phyloP scores from a whole-genome alignment of 257 asterid species.

The Linaria vulgaris region DNA sequence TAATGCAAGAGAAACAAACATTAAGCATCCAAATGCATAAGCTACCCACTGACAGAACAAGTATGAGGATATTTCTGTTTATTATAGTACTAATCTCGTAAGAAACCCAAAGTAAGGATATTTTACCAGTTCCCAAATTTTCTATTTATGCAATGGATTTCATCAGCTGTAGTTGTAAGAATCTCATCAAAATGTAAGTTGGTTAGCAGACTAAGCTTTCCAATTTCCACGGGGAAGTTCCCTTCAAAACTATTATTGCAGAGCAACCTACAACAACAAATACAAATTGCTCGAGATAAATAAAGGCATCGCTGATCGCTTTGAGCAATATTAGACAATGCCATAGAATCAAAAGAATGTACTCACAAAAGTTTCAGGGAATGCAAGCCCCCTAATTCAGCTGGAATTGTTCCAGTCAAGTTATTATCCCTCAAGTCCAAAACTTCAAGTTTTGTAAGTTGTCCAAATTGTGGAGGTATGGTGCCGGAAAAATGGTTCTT shows the following conservation, averaged over 20 bases:
- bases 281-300: not conserved
- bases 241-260: conserved; percentile 72
- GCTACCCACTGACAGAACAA: no score
- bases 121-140: conserved; percentile 75
- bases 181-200: conserved; percentile 56
- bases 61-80: no score
- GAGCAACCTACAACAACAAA: conserved; percentile 57
- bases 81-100: no score
- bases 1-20: no score
- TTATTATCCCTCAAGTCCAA: conserved; percentile 77
- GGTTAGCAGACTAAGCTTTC: conserved; percentile 55
- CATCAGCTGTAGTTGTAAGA: conserved; percentile 46
- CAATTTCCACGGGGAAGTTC: conserved; percentile 64
- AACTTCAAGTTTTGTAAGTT: conserved; percentile 58
- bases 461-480: conserved; percentile 68
- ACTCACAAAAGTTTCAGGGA: conserved; percentile 26
- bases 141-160: conserved; percentile 60
- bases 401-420: conserved; percentile 71
- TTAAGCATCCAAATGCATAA: no score
- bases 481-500: conserved; percentile 65
- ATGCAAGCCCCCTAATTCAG: conserved; percentile 58
- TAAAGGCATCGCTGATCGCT: conserved; percentile 13
- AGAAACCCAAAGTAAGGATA: not conserved
- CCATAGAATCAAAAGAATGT: no score
- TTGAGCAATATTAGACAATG: no score